Base-by-base conservation (phyloP, 306 rosid genomes). In the Rosa persica region DNA sequence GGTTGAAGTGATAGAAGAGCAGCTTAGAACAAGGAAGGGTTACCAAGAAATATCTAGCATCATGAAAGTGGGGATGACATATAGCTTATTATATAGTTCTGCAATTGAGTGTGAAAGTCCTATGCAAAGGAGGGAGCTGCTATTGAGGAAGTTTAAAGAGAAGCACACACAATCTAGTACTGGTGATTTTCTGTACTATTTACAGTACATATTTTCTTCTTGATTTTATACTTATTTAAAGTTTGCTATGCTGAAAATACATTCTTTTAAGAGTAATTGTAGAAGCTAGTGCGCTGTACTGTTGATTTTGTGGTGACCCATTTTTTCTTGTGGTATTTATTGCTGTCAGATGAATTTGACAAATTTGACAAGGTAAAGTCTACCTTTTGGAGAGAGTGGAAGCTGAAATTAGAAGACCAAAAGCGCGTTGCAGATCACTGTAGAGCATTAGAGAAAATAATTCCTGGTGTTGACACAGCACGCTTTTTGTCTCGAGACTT, bases 381-480 rank as follows among this genome's bases (percentile, higher is more conserved):
- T 72, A 85, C 97, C 72, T 96, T 96, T 88, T 96, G 99, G 99
- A 90, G 93, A 80, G 98, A 91, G 80, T 95, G 99, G 99, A 96
- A 96, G 83, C 67, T 81, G 82, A 96, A 96, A 86, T 84, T 93
- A 81, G 98, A 96, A 75, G 94, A 93, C 84, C 94, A 91, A 81
- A 93, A 91, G 85, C 90, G 85, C 64, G 86, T 88, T 47, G 86
- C 99, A 39, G 99, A 96, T 83, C 88, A 82, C 51, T 91, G 97
- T 72, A 90, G 98, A 80, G 89, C 88, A 27, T 77, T 96, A 74
- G 96, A 91, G 83, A 89, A 83, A 69, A 90, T 91, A 79, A 84
- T 96, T 84, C 98, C 99, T 61, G 98, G 97, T 42, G 98, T 96
- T 76, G 96, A 93, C 84, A 83, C 96, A 5, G 88, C 87, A 61